Conservation (phyloP, 2,329 filamentous ascomycete genomes). For the Penicillium sp. region DNA sequence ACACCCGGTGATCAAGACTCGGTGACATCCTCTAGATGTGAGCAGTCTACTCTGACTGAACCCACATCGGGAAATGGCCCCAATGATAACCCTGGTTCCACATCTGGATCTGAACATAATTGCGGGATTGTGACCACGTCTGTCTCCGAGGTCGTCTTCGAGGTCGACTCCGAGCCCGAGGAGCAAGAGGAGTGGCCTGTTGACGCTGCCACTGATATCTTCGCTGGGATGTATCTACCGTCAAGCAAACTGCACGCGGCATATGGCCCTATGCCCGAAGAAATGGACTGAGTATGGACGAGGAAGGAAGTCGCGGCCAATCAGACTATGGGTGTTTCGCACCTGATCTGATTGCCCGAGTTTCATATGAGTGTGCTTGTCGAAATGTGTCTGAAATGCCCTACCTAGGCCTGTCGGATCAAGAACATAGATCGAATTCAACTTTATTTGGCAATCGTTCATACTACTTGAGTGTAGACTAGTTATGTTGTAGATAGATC, state of each 20-base stretch:
- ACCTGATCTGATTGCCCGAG: not conserved
- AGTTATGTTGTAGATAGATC: no score
- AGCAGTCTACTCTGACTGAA: not conserved
- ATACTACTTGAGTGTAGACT: not conserved
- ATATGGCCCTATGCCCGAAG: not conserved
- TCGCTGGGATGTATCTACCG: not conserved
- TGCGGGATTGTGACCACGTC: not conserved
- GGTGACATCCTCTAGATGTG: not conserved
- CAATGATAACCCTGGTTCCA: not conserved
- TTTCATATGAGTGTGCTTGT: not conserved
- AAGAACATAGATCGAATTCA: conserved; percentile 12
- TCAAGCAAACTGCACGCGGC: not conserved
- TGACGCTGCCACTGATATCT: not conserved
- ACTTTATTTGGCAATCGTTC: no score
- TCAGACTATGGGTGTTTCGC: not conserved
- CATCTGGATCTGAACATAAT: not conserved
- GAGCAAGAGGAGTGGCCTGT: not conserved
- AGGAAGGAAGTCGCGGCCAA: not conserved
- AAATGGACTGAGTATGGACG: not conserved
- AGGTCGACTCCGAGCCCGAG: not conserved
- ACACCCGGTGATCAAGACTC: not conserved
- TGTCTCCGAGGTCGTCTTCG: not conserved
- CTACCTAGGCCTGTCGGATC: not conserved
- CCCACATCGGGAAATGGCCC: not conserved
- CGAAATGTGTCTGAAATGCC: not conserved